Evolutionary conservation across 2,329 filamentous ascomycete species (phyloP).

Genomic region (Graphiopsis chlorocephala): DNA sequence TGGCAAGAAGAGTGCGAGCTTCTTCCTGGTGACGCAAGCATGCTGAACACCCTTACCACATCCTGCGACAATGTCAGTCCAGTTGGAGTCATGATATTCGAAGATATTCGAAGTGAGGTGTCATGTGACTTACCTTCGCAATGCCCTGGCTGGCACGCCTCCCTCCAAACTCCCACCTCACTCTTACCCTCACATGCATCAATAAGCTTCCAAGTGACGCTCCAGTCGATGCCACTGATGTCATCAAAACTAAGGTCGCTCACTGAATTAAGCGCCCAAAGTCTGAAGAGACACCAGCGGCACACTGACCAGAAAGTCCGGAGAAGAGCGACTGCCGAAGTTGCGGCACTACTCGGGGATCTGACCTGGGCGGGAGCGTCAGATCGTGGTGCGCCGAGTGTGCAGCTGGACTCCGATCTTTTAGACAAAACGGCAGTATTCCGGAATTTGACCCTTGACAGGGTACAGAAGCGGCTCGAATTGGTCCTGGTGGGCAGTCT

Average conservation of each 20-base stretch:
- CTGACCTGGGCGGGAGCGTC: too few relatives aligned
- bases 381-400: too few relatives aligned
- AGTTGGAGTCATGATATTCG: constrained; percentile 61
- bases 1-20: constrained; percentile 84
- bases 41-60: too few relatives aligned
- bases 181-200: neutral
- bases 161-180: neutral
- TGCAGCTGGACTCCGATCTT: too few relatives aligned
- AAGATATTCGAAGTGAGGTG: neutral
- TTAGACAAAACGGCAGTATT: neutral
- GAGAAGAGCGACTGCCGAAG: neutral
- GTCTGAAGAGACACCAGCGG: neutral
- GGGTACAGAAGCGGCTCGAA: neutral
- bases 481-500: constrained; percentile 31
- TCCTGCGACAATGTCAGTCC: too few relatives aligned
- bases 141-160: neutral
- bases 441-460: neutral
- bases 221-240: neutral
- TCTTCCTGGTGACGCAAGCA: constrained; percentile 84
- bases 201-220: too few relatives aligned
- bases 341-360: neutral
- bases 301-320: neutral
- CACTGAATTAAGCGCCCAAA: neutral
- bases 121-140: neutral
- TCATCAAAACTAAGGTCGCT: neutral